Evolutionary conservation across 768 basidiomycete species (phyloP).

Genomic region (Auricularia sp.): DNA sequence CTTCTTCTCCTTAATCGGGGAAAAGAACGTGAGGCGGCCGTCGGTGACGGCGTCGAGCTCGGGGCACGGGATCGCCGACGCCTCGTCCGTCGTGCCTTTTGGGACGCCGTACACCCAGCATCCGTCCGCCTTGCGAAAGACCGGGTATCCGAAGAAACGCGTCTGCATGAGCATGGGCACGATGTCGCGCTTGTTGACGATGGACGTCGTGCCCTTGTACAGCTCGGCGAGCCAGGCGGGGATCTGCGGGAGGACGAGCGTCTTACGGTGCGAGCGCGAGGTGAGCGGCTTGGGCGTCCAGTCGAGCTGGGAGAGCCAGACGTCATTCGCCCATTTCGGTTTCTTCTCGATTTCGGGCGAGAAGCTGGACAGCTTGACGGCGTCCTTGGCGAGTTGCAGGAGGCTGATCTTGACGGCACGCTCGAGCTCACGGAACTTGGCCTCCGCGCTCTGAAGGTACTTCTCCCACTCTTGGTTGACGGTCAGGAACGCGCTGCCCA

Average conservation of each 20-base stretch:
- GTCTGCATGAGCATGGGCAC: conserved; percentile 62
- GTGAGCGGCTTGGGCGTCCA: conserved; percentile 72
- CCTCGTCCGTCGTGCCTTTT: neutral
- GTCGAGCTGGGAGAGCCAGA: conserved; percentile 85
- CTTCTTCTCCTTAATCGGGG: neutral
- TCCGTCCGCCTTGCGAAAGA: conserved; percentile 43
- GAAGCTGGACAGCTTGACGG: conserved; percentile 15
- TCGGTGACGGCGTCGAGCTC: conserved; percentile 28
- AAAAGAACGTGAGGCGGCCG: conserved; percentile 19
- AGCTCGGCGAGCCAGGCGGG: conserved; percentile 35
- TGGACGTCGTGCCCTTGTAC: conserved; percentile 41
- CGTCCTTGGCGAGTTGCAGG: conserved; percentile 55
- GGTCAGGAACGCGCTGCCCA: conserved; percentile 87
- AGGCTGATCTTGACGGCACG: conserved; percentile 51
- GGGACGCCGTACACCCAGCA: conserved; percentile 42
- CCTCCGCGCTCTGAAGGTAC: conserved; percentile 73
- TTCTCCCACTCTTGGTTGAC: conserved; percentile 85
- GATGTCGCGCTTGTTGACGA: conserved; percentile 41
- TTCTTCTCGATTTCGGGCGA: conserved; percentile 33
- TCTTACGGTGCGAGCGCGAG: conserved; percentile 10
- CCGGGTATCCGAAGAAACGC: conserved; percentile 49
- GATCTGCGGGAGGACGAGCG: neutral
- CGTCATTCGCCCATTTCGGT: conserved; percentile 57
- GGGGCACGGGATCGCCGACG: conserved; percentile 22
- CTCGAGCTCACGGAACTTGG: conserved; percentile 60